These are phyloP conservation scores for Glycine soja DNA, from an alignment of 306 rosid species.

Conservation along the genomic window DNA sequence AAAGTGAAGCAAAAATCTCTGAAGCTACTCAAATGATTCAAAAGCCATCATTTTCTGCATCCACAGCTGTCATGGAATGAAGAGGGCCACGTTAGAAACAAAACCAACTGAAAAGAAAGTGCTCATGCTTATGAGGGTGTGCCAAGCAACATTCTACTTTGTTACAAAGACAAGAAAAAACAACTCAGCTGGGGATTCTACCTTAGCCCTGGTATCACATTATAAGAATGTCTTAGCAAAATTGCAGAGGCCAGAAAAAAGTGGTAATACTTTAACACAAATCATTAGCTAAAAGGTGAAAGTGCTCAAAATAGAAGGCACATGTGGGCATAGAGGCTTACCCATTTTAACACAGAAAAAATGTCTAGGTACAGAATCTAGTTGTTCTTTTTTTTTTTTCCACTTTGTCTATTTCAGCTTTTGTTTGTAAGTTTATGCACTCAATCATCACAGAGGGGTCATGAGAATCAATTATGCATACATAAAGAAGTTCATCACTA, in stretches of 20 bases:
- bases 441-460: constrained; percentile 35
- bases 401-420: not conserved
- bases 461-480: constrained; percentile 1
- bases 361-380: constrained; percentile 13
- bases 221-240: constrained; percentile 17
- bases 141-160: constrained; percentile 75
- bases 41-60: constrained; percentile 40
- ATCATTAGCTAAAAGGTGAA: constrained; percentile 40
- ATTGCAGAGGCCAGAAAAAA: constrained; percentile 29
- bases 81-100: constrained; percentile 5
- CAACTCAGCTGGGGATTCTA: constrained; percentile 54
- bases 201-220: constrained; percentile 43
- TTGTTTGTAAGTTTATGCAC: constrained; percentile 26
- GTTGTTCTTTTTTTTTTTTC: not conserved
- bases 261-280: constrained; percentile 3
- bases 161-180: constrained; percentile 82
- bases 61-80: constrained; percentile 58
- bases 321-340: not conserved
- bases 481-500: not conserved
- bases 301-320: not conserved
- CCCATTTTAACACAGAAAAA: constrained; percentile 25
- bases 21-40: constrained; percentile 70
- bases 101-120: constrained; percentile 26
- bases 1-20: constrained; percentile 64
- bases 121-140: constrained; percentile 62